These are phyloP conservation scores for Aspergillus bertholletiae DNA, from an alignment of 495 filamentous ascomycete genomes.

Conservation along the genomic window DNA sequence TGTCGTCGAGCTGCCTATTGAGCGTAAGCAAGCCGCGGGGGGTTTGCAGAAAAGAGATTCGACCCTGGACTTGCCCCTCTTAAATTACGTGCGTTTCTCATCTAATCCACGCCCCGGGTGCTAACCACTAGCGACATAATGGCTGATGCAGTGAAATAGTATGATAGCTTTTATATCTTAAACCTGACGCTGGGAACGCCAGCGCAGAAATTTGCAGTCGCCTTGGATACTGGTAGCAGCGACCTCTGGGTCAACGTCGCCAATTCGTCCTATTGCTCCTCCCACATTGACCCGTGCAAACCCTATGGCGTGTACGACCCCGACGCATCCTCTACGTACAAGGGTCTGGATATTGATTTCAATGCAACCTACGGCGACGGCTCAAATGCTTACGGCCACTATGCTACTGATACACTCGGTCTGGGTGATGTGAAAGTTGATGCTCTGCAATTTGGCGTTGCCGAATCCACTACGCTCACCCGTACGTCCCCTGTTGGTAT, in stretches of 20 bases:
- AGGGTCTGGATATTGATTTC: slow-evolving; percentile 63
- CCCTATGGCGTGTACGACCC: slow-evolving; percentile 49
- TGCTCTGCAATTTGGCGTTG: slow-evolving; percentile 71
- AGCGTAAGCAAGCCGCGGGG: slow-evolving; percentile 33
- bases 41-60: slow-evolving; percentile 31
- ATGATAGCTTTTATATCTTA: slow-evolving; percentile 62
- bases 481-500: slow-evolving; percentile 18
- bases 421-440: slow-evolving; percentile 58
- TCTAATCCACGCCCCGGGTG: no score
- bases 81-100: slow-evolving; percentile 14
- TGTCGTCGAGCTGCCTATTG: slow-evolving; percentile 45
- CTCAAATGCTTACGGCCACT: slow-evolving; percentile 67
- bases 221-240: slow-evolving; percentile 73
- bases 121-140: no score
- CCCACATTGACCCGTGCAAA: slow-evolving; percentile 41
- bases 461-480: slow-evolving; percentile 55
- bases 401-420: slow-evolving; percentile 67
- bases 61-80: slow-evolving; percentile 21
- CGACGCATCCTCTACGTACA: slow-evolving; percentile 64
- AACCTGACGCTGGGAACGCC: slow-evolving; percentile 69
- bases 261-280: slow-evolving; percentile 21
- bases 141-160: no score
- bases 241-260: slow-evolving; percentile 63
- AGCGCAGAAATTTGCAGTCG: slow-evolving; percentile 52
- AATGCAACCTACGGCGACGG: slow-evolving; percentile 79